These are phyloP conservation scores for Boechera stricta DNA, from an alignment of 345 rosid genomes.

Conservation along the genomic window DNA sequence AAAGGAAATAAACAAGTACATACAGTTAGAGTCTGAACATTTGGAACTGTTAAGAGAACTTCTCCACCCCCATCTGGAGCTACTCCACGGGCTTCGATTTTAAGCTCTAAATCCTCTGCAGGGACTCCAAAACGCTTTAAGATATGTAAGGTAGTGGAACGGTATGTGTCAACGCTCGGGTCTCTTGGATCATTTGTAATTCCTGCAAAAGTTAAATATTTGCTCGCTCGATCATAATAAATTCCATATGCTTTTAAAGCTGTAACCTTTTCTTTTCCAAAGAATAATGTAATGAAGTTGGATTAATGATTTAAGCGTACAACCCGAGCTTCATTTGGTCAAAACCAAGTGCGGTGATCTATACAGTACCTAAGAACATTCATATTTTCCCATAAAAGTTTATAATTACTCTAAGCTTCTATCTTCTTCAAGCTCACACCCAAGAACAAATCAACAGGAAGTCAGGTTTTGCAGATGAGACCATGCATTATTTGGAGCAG, in stretches of 20 bases:
- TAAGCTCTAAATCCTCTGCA: constrained; percentile 72
- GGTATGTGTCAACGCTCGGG: constrained; percentile 79
- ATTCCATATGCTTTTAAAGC: not conserved
- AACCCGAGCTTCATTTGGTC: not conserved
- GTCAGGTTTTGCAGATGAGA: not conserved
- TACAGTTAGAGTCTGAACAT: constrained; percentile 61
- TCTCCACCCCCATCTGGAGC: constrained; percentile 92
- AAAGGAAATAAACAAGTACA: constrained; percentile 1
- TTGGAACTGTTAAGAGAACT: constrained; percentile 69
- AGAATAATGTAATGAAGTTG: not conserved
- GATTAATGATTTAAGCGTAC: not conserved
- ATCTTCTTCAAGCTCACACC: not conserved
- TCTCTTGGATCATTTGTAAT: constrained; percentile 85
- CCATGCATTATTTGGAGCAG: not conserved
- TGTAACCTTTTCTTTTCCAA: not conserved
- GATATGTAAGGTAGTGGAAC: constrained; percentile 66
- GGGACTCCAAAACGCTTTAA: constrained; percentile 65
- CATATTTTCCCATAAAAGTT: not conserved
- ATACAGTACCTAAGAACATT: not conserved
- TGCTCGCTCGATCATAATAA: constrained; percentile 9
- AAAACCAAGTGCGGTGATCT: not conserved
- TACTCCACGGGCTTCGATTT: constrained; percentile 78
- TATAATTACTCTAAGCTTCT: not conserved
- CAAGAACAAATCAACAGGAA: not conserved
- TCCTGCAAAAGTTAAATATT: constrained; percentile 54